Evolutionary conservation across 177 flowering plant species (phyloP).

Genomic region (Vitis hybrid): DNA sequence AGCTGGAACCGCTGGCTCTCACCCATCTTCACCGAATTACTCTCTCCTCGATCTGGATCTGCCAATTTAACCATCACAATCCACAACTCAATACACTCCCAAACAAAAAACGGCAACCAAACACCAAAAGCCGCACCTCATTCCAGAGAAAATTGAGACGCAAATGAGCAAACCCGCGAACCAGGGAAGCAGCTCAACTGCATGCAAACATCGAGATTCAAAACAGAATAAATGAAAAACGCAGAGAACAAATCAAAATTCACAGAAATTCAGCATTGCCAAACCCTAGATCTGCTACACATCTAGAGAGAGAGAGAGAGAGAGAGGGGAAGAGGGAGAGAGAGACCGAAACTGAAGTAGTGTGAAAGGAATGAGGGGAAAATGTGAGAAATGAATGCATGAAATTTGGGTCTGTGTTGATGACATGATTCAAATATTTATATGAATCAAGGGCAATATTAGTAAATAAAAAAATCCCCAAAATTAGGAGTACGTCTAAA

Average conservation of each 20-base stretch:
- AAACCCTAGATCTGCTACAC: constrained; percentile 21
- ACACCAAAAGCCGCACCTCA: too few relatives aligned
- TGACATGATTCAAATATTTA: too few relatives aligned
- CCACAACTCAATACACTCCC: too few relatives aligned
- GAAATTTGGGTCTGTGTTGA: too few relatives aligned
- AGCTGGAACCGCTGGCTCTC: constrained; percentile 73
- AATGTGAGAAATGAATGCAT: too few relatives aligned
- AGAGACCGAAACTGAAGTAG: neutral
- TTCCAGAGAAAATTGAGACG: too few relatives aligned
- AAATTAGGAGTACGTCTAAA: too few relatives aligned
- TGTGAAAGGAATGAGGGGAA: neutral
- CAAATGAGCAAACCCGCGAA: too few relatives aligned
- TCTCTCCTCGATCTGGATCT: constrained; percentile 27
- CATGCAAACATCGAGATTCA: neutral
- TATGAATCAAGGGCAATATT: too few relatives aligned
- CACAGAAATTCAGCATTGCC: neutral
- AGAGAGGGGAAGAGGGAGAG: constrained; percentile 3
- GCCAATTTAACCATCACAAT: too few relatives aligned
- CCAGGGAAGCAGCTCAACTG: constrained; percentile 8
- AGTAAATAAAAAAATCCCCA: too few relatives aligned
- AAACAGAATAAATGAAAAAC: neutral
- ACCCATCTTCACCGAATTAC: constrained; percentile 48
- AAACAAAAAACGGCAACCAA: too few relatives aligned
- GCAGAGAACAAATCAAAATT: constrained; percentile 1
- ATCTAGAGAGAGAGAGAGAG: neutral